Percentiles rank a stretch among this genome's conserved stretches.
Conservation (phyloP, 306 rosid genomes). For the Calophaca sinica region DNA sequence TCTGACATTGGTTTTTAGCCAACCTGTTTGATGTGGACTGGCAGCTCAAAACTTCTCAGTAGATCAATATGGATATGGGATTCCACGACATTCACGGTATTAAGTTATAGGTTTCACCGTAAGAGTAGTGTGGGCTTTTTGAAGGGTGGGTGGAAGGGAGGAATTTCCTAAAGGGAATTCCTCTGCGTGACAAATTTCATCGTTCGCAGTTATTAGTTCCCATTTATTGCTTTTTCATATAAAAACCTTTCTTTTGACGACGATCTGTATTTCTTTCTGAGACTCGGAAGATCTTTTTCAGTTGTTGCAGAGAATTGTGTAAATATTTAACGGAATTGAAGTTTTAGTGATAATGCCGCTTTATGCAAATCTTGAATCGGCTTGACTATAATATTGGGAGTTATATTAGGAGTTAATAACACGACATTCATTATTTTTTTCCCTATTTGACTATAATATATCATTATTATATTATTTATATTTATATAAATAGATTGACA, state of each 20-base stretch:
- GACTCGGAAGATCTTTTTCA: neutral
- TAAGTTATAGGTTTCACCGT: constrained; percentile 38
- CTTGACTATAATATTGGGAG: no score
- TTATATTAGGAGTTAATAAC: no score
- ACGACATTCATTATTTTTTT: no score
- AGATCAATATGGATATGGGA: constrained; percentile 19
- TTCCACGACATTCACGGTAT: constrained; percentile 40
- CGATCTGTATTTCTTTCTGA: constrained; percentile 31
- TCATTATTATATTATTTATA: no score
- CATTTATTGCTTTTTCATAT: constrained; percentile 16
- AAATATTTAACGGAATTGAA: no score
- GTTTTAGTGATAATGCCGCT: neutral
- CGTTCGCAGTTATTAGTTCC: constrained; percentile 22
- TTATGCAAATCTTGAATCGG: neutral
- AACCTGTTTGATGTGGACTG: constrained; percentile 40
- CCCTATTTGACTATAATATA: no score
- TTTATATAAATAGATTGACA: no score
- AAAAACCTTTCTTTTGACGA: constrained; percentile 8
- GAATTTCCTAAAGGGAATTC: neutral
- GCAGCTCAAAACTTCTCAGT: neutral
- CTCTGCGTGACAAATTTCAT: neutral
- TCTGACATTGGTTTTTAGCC: constrained; percentile 27
- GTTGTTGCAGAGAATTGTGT: no score
- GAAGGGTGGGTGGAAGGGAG: neutral
- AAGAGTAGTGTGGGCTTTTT: neutral